Base-by-base conservation (phyloP, 2,329 filamentous ascomycete species). In the Periglandula ipomoeae region DNA sequence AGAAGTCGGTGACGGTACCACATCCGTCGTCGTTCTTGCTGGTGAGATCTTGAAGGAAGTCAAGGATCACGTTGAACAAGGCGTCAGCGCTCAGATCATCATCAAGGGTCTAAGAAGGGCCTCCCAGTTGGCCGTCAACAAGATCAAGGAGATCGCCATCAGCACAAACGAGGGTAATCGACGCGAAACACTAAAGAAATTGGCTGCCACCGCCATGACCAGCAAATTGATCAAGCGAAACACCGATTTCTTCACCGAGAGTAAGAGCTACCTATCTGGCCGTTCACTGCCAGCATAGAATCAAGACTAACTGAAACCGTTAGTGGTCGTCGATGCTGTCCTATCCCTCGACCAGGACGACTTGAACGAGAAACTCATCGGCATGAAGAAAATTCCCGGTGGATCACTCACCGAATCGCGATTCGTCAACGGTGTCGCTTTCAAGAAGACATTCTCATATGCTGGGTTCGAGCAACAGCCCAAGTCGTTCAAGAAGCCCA, bases 361-460 rank as follows among this genome's bases (percentile, higher is more conserved):
- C 65, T 79, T 98, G 50, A 94, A 98, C 74, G 91, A 97, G 70
- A 96, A 91, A 68, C 81, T 97, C 61, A 98, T 98, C 62, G 93
- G 93, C 53, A 82, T 97, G 67, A 98, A 98, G 79, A 97, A 96
- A 75, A 90, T 98, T 54, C 91, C 89, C 35, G 93, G 93, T 63
- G 93, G 93, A 67, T 95, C 89, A 34, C 81, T 98, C 27, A 93
- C 95, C 62, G 93, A 97, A 55, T 96, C 91, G 2, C 80, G 95
- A 37, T 97, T 97, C 70, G 86, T 98, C 64, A 93, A 97, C 67
- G 93, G 93, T 64, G 93, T 98, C 53, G 91, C 93, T 32, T 98
- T 98, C 78, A 97, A 97, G 77, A 98, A 98, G 81, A 98, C 93
- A 5, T 98, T 98, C 70, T 90, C 91, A 46, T 98, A 98, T 65